phyloP scores from a whole-genome alignment of 352 stramenopile genomes.

The Thalassiosira livingstoniorum region DNA sequence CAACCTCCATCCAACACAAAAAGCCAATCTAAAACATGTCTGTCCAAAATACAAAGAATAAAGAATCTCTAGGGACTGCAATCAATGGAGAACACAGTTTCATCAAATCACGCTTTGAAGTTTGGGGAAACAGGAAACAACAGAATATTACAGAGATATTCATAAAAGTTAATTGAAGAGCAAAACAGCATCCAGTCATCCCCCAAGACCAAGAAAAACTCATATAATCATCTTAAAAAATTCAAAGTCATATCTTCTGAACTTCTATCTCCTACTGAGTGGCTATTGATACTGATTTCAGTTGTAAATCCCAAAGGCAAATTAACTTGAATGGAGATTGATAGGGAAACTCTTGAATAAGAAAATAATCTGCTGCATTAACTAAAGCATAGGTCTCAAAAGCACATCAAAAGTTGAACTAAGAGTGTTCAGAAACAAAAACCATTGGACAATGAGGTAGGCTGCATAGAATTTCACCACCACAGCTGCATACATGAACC shows the following conservation, averaged over 20 bases:
- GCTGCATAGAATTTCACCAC: constrained; percentile 40
- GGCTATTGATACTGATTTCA: no score
- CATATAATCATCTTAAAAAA: no score
- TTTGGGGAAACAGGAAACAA: no score
- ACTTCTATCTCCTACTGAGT: no score
- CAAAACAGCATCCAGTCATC: no score
- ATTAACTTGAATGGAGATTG: no score
- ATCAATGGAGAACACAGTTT: background rate
- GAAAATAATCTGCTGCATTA: constrained; percentile 21
- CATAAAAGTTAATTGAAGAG: no score
- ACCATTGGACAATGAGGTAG: constrained; percentile 25
- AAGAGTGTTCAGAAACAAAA: constrained; percentile 1
- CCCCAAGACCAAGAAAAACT: no score
- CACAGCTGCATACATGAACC: constrained; percentile 44
- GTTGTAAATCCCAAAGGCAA: no score
- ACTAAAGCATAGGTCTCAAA: constrained; percentile 1
- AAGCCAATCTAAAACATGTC: background rate
- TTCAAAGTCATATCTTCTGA: no score
- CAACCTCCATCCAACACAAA: no score
- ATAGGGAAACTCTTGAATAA: constrained; percentile 13
- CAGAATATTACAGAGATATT: no score
- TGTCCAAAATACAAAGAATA: background rate
- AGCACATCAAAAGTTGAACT: constrained; percentile 19
- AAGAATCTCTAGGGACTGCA: background rate
- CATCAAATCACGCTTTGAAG: background rate